A percentile compares a stretch with the other conserved stretches of the same genome.
Evolutionary conservation across 2,329 filamentous ascomycete species (phyloP).

Genomic region (Hypoxylon sp.): DNA sequence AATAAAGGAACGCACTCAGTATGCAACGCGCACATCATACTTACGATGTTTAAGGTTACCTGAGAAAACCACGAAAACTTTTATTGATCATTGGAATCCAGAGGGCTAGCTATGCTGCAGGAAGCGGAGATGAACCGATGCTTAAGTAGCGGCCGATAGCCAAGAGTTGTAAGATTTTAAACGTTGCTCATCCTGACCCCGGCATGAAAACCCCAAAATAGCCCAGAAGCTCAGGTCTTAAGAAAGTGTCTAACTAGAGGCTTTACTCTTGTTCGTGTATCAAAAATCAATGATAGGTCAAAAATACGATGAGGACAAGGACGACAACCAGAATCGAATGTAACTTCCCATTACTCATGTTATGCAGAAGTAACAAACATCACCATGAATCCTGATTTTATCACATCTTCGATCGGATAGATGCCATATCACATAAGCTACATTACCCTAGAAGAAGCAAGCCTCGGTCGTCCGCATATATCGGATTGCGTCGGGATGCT

Average conservation of each 20-base stretch:
- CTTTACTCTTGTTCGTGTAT: no score
- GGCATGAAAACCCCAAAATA: neutral
- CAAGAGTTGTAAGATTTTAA: slow-evolving; percentile 24
- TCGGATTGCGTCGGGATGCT: no score
- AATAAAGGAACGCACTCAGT: slow-evolving; percentile 12
- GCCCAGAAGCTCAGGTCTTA: neutral
- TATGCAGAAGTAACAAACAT: neutral
- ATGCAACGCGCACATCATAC: slow-evolving; percentile 10
- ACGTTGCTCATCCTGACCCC: slow-evolving; percentile 10
- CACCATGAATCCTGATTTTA: neutral
- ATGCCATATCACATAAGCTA: neutral
- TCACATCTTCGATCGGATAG: neutral
- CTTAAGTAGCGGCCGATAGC: slow-evolving; percentile 6
- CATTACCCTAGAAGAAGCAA: neutral
- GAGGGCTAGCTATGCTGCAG: slow-evolving; percentile 14
- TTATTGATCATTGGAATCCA: neutral
- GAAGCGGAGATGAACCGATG: slow-evolving; percentile 4
- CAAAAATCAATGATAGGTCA: no score
- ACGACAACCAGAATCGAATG: neutral
- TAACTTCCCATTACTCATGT: neutral
- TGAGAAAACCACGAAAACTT: neutral
- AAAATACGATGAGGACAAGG: neutral
- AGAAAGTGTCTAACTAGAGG: no score
- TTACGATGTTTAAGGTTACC: neutral
- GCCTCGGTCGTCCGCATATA: no score